phyloP scores from a whole-genome alignment of 176 grass and related monocot genomes.

The Microstegium vimineum region DNA sequence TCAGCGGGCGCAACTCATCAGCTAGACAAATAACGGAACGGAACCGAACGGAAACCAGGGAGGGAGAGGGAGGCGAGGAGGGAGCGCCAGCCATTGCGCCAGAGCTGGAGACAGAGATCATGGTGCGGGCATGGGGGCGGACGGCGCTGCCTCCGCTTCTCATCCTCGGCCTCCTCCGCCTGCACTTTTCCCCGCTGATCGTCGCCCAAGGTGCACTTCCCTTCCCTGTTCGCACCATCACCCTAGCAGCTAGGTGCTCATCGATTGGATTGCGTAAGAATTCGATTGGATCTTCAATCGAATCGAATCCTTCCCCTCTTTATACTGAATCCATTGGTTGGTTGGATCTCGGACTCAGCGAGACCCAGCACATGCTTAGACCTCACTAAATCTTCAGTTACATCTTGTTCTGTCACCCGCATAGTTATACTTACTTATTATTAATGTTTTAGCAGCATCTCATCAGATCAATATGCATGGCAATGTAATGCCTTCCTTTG shows the following conservation, averaged over 20 bases:
- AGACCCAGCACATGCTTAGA: not conserved
- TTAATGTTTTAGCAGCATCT: not conserved
- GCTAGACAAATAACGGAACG: too few relatives aligned
- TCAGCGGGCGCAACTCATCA: too few relatives aligned
- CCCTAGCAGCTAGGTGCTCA: not conserved
- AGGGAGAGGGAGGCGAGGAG: too few relatives aligned
- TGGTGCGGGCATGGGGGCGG: conserved; percentile 23
- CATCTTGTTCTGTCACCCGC: not conserved
- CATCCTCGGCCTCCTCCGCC: conserved; percentile 19
- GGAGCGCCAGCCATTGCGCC: too few relatives aligned
- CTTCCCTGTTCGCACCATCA: not conserved
- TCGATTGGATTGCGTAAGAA: too few relatives aligned
- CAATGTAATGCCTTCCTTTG: too few relatives aligned
- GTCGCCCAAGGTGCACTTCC: conserved; percentile 24
- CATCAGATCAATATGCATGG: not conserved
- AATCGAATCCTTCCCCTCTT: not conserved
- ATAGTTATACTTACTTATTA: not conserved
- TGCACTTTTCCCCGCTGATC: conserved; percentile 4
- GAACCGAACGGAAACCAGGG: not conserved
- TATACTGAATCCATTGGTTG: not conserved
- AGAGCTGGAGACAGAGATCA: not conserved
- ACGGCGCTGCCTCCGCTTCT: conserved; percentile 30
- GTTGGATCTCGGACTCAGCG: not conserved
- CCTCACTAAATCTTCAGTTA: not conserved
- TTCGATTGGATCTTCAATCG: not conserved